Conservation (phyloP, 352 stramenopile genomes). For the Phytophthora tubulina region DNA sequence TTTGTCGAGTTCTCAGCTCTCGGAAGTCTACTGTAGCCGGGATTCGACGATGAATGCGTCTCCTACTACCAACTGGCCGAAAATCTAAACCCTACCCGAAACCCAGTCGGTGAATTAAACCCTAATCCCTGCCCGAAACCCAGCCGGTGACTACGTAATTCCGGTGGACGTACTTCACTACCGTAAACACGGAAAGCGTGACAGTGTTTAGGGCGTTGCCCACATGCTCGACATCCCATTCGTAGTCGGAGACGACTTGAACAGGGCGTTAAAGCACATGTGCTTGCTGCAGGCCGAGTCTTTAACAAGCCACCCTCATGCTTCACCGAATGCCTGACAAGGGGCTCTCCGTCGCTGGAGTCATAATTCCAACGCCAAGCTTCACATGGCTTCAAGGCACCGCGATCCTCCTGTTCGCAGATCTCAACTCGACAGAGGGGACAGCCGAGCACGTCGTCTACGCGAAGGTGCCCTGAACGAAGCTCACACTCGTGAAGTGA, state of each 20-base stretch:
- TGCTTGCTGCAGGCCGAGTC: neutral
- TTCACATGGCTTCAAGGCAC: neutral
- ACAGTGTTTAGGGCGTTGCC: conserved; percentile 1
- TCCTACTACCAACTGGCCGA: neutral
- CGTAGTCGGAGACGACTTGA: neutral
- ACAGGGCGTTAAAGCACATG: neutral
- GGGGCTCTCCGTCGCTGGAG: neutral
- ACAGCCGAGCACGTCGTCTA: neutral
- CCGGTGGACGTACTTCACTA: neutral
- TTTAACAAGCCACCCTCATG: neutral
- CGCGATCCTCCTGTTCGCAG: neutral
- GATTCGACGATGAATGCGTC: neutral
- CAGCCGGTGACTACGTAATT: neutral
- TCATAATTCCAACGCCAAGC: neutral
- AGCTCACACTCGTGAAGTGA: neutral
- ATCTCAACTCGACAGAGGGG: neutral
- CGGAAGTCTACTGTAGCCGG: neutral
- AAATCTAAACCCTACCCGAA: neutral
- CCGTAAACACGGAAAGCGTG: neutral
- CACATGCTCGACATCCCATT: neutral
- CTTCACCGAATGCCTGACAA: neutral
- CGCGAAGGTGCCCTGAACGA: neutral
- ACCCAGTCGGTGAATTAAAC: neutral
- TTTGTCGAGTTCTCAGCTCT: neutral
- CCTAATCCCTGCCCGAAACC: neutral